Conservation (phyloP, 1,284 basidiomycete genomes). For the Pseudozyma sp. region DNA sequence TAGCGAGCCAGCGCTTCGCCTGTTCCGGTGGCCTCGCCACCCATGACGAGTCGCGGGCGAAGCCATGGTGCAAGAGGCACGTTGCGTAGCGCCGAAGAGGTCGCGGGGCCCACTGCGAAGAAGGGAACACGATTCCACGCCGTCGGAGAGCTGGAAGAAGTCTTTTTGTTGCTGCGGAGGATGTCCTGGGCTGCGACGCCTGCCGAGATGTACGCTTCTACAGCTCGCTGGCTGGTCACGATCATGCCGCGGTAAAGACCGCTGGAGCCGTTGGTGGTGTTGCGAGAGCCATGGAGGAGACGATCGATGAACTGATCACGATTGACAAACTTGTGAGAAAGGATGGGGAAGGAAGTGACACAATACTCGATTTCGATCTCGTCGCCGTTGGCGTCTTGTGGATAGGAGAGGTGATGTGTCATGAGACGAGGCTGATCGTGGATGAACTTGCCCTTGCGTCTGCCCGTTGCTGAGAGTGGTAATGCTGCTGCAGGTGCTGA, state of each 20-base stretch:
- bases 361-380: constrained; percentile 56
- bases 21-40: constrained; percentile 60
- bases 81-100: constrained; percentile 44
- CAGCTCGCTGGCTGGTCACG: constrained; percentile 62
- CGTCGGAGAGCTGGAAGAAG: constrained; percentile 33
- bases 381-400: constrained; percentile 29
- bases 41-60: constrained; percentile 51
- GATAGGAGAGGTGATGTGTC: constrained; percentile 62
- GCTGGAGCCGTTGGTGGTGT: neutral
- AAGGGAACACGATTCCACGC: constrained; percentile 61
- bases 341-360: constrained; percentile 59
- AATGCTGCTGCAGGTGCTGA: constrained; percentile 10
- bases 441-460: constrained; percentile 57
- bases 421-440: constrained; percentile 57
- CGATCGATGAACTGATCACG: constrained; percentile 44
- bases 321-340: constrained; percentile 50
- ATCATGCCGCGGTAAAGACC: constrained; percentile 57
- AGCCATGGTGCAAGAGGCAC: constrained; percentile 50
- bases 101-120: constrained; percentile 66
- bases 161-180: constrained; percentile 22
- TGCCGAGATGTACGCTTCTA: constrained; percentile 61
- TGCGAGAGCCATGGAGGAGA: constrained; percentile 37
- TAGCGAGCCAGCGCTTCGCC: constrained; percentile 58
- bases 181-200: constrained; percentile 33
- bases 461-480: constrained; percentile 34